Percentiles rank a stretch among this genome's conserved stretches.
Evolutionary conservation across 75 land plant genomes (phyloP).

Genomic region (Ceratopteris richardii): DNA sequence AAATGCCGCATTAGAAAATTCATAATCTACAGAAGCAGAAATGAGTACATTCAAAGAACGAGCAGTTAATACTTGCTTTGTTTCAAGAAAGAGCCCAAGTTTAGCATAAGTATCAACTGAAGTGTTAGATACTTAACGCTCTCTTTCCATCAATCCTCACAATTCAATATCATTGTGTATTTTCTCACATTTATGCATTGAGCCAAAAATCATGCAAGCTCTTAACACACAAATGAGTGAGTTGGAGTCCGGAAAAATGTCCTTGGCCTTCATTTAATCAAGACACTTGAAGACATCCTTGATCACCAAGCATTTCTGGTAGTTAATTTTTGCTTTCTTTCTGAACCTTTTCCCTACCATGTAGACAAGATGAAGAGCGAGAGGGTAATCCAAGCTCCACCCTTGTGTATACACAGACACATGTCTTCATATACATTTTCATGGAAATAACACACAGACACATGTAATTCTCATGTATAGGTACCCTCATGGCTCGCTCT

Average conservation of each 20-base stretch:
- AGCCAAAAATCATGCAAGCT: slow-evolving; percentile 39
- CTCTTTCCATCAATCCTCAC: slow-evolving; percentile 13
- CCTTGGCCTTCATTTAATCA: slow-evolving; percentile 23
- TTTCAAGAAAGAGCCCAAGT: slow-evolving; percentile 27
- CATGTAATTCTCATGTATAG: no score
- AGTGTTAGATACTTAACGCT: slow-evolving; percentile 27
- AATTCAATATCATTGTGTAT: slow-evolving; percentile 26
- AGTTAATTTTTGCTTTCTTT: no score
- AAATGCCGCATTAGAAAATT: slow-evolving; percentile 19
- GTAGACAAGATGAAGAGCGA: no score
- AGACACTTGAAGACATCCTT: slow-evolving; percentile 24
- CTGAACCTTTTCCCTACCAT: no score
- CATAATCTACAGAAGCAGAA: slow-evolving; percentile 34
- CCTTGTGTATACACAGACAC: no score
- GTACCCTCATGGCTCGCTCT: no score
- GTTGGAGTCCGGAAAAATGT: slow-evolving; percentile 25
- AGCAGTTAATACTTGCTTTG: slow-evolving; percentile 20
- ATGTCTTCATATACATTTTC: no score
- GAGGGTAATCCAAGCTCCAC: no score
- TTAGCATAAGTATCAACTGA: slow-evolving; percentile 43
- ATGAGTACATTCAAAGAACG: slow-evolving; percentile 52
- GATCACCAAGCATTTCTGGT: no score
- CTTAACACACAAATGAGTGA: slow-evolving; percentile 42
- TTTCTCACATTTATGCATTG: slow-evolving; percentile 23
- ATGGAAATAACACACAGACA: no score